Conservation (phyloP, 768 basidiomycete species). For the Calocybe gangraenosa region DNA sequence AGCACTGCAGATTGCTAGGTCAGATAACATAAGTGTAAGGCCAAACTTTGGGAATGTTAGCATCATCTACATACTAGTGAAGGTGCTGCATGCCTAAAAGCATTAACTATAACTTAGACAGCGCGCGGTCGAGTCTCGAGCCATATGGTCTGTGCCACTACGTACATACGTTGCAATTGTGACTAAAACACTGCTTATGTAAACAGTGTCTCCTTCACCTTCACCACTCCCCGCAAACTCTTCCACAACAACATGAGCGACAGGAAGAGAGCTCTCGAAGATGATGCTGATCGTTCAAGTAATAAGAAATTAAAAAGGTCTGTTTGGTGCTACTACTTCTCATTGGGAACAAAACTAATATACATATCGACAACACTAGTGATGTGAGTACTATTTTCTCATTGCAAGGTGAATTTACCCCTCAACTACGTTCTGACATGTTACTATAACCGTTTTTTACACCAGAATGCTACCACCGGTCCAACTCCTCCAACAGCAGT, state of each 20-base stretch:
- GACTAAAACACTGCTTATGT: no score
- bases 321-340: slow-evolving; percentile 15
- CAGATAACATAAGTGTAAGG: no score
- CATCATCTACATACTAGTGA: no score
- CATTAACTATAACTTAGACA: no score
- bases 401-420: slow-evolving; percentile 69
- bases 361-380: slow-evolving; percentile 32
- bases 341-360: slow-evolving; percentile 13
- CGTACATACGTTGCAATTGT: no score
- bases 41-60: no score
- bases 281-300: slow-evolving; percentile 40
- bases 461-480: slow-evolving; percentile 51
- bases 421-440: slow-evolving; percentile 50
- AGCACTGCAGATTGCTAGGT: no score
- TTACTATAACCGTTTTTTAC: slow-evolving; percentile 63
- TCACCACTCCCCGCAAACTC: no score
- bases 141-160: no score
- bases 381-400: slow-evolving; percentile 60
- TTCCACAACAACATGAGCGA: slow-evolving; percentile 48
- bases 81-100: no score
- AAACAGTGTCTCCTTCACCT: no score
- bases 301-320: slow-evolving; percentile 71
- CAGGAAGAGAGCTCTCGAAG: slow-evolving; percentile 59
- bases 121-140: no score
- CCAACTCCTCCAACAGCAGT: slow-evolving; percentile 37